These are phyloP conservation scores for Cryphonectria radicalis DNA, from an alignment of 2,329 filamentous ascomycete species.

Conservation along the genomic window DNA sequence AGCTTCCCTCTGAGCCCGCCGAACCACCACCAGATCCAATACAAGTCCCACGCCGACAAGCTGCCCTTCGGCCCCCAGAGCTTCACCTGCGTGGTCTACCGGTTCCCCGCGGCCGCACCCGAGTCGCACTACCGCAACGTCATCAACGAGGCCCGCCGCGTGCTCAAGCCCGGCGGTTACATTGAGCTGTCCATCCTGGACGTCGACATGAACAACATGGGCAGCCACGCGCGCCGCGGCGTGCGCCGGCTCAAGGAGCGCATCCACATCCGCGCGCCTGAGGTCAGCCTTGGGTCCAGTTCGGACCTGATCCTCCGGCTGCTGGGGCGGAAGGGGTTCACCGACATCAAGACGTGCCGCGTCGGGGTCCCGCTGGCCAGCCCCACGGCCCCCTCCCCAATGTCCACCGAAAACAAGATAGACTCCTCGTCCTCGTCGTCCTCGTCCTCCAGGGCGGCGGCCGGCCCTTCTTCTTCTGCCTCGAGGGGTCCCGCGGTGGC, in stretches of 20 bases:
- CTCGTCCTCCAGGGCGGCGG: constrained; percentile 34
- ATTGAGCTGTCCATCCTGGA: constrained; percentile 81
- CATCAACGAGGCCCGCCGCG: constrained; percentile 75
- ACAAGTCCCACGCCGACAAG: constrained; percentile 62
- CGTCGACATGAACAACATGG: constrained; percentile 82
- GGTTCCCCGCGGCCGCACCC: constrained; percentile 73
- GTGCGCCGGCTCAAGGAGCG: constrained; percentile 74
- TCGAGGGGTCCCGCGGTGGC: background rate
- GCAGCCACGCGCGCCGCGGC: constrained; percentile 68
- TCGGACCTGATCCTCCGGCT: constrained; percentile 67
- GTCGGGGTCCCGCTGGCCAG: constrained; percentile 77
- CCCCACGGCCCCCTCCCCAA: constrained; percentile 44
- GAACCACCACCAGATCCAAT: constrained; percentile 78
- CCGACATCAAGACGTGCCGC: constrained; percentile 73
- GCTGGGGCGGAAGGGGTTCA: constrained; percentile 71
- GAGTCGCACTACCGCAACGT: constrained; percentile 72
- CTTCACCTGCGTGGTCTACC: constrained; percentile 76
- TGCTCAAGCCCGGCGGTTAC: constrained; percentile 76
- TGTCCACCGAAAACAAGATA: constrained; percentile 21
- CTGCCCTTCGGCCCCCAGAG: constrained; percentile 79
- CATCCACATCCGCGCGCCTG: constrained; percentile 64
- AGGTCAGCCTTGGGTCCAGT: constrained; percentile 63
- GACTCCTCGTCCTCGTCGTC: constrained; percentile 45
- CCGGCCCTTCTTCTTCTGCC: constrained; percentile 7
- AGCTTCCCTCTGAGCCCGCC: constrained; percentile 61